These are phyloP conservation scores for Ophiocordyceps australis DNA, from an alignment of 2,329 filamentous ascomycete species.

Conservation along the genomic window DNA sequence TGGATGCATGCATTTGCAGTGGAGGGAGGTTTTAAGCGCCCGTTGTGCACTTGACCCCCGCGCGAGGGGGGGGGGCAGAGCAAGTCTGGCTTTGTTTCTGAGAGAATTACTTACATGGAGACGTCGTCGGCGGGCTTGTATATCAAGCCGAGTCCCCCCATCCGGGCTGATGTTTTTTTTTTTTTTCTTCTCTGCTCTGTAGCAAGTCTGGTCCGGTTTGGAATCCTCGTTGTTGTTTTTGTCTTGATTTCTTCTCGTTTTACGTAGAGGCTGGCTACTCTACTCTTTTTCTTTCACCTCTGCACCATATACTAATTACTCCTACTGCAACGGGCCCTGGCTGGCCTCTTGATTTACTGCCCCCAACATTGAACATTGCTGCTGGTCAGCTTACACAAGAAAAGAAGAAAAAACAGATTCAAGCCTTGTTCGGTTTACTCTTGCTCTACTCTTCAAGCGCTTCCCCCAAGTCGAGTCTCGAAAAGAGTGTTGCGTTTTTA, in stretches of 20 bases:
- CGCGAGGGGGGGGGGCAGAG: too few relatives aligned
- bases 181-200: conserved; percentile 31
- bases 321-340: neutral
- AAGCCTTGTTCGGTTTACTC: conserved; percentile 6
- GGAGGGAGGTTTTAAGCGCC: neutral
- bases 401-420: conserved; percentile 5
- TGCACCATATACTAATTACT: too few relatives aligned
- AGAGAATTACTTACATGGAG: too few relatives aligned
- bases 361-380: neutral
- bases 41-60: too few relatives aligned
- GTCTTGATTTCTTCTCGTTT: conserved; percentile 26
- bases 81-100: neutral
- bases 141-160: conserved; percentile 2
- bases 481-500: too few relatives aligned
- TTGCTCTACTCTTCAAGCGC: conserved; percentile 10
- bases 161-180: conserved; percentile 5
- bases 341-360: neutral
- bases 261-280: too few relatives aligned
- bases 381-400: conserved; percentile 5
- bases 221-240: conserved; percentile 14
- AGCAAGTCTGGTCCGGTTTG: conserved; percentile 42
- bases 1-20: neutral
- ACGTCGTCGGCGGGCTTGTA: too few relatives aligned
- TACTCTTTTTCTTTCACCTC: conserved; percentile 9
- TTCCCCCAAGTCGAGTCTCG: neutral